Conservation (phyloP, 768 basidiomycete species). For the Mycena capillaripes region DNA sequence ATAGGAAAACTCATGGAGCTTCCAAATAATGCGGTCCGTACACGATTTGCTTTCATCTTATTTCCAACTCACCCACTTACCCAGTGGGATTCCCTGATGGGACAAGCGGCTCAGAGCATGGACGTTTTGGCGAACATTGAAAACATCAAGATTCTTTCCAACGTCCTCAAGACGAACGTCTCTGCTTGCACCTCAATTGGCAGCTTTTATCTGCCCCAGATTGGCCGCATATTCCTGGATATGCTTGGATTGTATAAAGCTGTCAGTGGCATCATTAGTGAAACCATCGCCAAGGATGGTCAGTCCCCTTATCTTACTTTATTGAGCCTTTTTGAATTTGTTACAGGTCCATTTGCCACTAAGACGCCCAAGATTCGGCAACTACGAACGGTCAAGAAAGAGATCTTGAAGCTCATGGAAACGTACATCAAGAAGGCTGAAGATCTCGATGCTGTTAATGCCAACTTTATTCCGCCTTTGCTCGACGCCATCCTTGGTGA, state of each 20-base stretch:
- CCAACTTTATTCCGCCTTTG: slow-evolving; percentile 92
- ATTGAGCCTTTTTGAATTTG: slow-evolving; percentile 23
- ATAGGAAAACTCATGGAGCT: slow-evolving; percentile 97
- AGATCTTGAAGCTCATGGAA: slow-evolving; percentile 97
- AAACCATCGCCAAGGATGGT: slow-evolving; percentile 91
- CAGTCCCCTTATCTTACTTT: slow-evolving; percentile 27
- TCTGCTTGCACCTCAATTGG: slow-evolving; percentile 98
- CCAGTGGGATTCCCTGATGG: slow-evolving; percentile 98
- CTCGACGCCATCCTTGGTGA: slow-evolving; percentile 98
- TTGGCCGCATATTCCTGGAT: slow-evolving; percentile 95
- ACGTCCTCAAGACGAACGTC: slow-evolving; percentile 98
- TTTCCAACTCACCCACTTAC: slow-evolving; percentile 17
- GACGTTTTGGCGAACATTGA: slow-evolving; percentile 92
- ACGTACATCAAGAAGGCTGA: slow-evolving; percentile 98
- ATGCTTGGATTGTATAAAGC: slow-evolving; percentile 99
- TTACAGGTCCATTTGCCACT: slow-evolving; percentile 87
- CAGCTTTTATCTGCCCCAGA: slow-evolving; percentile 96
- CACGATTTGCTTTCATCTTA: not conserved
- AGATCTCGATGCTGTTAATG: slow-evolving; percentile 93
- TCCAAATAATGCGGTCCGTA: slow-evolving; percentile 92
- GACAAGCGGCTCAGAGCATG: slow-evolving; percentile 92
- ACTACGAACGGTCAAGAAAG: slow-evolving; percentile 97
- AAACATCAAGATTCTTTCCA: slow-evolving; percentile 96
- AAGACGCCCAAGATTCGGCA: slow-evolving; percentile 97
- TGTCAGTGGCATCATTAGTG: slow-evolving; percentile 95